Base-by-base conservation (phyloP, 257 asterid species). In the Fraxinus pennsylvanica region DNA sequence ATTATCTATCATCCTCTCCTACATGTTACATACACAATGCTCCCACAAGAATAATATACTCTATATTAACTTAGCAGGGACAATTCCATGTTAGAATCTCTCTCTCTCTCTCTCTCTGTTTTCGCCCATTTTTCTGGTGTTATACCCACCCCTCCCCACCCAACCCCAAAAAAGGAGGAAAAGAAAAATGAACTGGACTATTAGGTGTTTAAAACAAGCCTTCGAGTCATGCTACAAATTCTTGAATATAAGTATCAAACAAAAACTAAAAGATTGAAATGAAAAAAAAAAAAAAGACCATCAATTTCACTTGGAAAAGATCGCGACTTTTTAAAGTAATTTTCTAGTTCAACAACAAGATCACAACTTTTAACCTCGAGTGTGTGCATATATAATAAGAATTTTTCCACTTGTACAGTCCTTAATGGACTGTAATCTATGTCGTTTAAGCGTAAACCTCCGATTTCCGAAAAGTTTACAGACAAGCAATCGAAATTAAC, bases 371-470 rank as follows among this genome's bases (percentile, higher is more conserved):
- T 68, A 33, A 69, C 85, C 84, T 84, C 79, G 33, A 61, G 73
- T 15, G 68, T 74, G 63, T 21, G 57, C 29, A 30, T 30, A 76
- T 63, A 57, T 61, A 66, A 47, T 39, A 72, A 30, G 27, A 25
- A 25, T 25, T 25, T 25, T 25, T 25, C 27, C 27, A 25, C 27
- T 25, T 25, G 27, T 25, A 25, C 27, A 25, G 27, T 25, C 27
- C 27, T 25, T 25, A 25, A 70, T 67, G 73, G 41, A 72, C 78
- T 65, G 71, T 72, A 85, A 76, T 63, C 76, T 68, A 77, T 70
- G 78, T 74, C 81, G 79, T 81, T 75, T 68, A 71, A 84, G 78
- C 85, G 76, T 67, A 74, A 80, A 70, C 82, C 82, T 50, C 84
- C 84, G 74, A 33, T 71, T 76, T 68, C 71, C 73, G 38, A 74